phyloP scores from a whole-genome alignment of 1,284 basidiomycete species.

The Cryptococcus wingfieldii region DNA sequence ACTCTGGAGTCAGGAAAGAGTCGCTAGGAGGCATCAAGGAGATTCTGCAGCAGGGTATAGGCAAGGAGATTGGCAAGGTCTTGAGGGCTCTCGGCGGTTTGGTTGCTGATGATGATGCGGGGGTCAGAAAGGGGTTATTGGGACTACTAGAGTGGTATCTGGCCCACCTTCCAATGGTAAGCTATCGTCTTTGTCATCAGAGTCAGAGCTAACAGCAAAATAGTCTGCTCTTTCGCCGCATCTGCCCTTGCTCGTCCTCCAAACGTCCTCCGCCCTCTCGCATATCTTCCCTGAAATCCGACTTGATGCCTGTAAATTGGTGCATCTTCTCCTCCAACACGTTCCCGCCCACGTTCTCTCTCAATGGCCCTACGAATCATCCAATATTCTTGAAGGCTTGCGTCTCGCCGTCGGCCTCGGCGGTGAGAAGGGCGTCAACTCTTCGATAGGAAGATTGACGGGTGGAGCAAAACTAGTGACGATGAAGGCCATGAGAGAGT shows the following conservation, averaged over 20 bases:
- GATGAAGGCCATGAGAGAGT: constrained; percentile 37
- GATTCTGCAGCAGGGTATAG: constrained; percentile 62
- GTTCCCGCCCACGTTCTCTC: constrained; percentile 65
- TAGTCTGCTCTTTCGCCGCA: constrained; percentile 68
- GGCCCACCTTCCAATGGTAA: constrained; percentile 60
- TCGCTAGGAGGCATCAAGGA: constrained; percentile 77
- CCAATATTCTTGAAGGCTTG: constrained; percentile 44
- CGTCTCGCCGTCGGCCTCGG: constrained; percentile 44
- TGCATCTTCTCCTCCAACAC: constrained; percentile 71
- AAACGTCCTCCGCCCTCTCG: constrained; percentile 83
- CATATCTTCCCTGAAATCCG: constrained; percentile 93
- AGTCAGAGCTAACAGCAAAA: constrained; percentile 3
- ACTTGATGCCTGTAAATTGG: constrained; percentile 77
- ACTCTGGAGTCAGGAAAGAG: constrained; percentile 68
- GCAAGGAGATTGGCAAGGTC: constrained; percentile 60
- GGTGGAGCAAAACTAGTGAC: constrained; percentile 37
- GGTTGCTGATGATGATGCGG: constrained; percentile 67
- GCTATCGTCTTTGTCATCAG: constrained; percentile 20
- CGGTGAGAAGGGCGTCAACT: constrained; percentile 38
- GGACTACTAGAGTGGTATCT: constrained; percentile 64
- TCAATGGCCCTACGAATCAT: constrained; percentile 57
- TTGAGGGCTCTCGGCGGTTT: constrained; percentile 65
- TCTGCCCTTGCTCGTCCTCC: constrained; percentile 69
- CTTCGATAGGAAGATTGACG: constrained; percentile 32
- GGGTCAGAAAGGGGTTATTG: constrained; percentile 51